Conservation (phyloP, 2,329 filamentous ascomycete genomes). For the Verticillium albo-atrum region DNA sequence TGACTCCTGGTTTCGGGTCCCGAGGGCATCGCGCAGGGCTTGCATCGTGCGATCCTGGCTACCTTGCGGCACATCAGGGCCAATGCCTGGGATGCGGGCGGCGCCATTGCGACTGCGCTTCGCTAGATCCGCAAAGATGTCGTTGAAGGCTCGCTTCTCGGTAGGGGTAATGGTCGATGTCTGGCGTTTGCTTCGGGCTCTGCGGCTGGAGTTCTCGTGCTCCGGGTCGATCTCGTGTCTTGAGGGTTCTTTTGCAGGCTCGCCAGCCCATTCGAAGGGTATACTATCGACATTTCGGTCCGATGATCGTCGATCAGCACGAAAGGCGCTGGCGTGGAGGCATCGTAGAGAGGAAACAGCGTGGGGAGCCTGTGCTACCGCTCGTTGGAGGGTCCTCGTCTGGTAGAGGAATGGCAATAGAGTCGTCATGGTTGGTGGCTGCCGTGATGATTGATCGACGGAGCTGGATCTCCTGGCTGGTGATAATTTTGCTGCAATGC, state of each 20-base stretch:
- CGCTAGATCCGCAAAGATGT: conserved; percentile 45
- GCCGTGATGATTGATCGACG: not conserved
- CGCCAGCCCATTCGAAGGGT: conserved; percentile 46
- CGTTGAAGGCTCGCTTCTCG: conserved; percentile 54
- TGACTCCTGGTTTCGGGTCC: not conserved
- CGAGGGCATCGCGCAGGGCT: not conserved
- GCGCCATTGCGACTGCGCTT: not conserved
- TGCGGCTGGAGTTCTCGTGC: not conserved
- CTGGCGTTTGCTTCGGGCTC: not conserved
- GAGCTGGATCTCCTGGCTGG: not conserved
- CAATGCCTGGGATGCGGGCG: not conserved
- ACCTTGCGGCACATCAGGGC: not conserved
- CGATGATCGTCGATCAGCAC: conserved; percentile 7
- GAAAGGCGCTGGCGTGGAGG: conserved; percentile 1
- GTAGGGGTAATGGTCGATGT: conserved; percentile 52
- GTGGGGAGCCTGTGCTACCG: conserved; percentile 13
- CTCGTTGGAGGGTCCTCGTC: conserved; percentile 55
- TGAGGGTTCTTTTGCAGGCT: conserved; percentile 14
- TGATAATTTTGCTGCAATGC: not conserved
- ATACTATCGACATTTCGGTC: conserved; percentile 26
- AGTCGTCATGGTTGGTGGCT: conserved; percentile 24
- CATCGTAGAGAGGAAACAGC: not conserved
- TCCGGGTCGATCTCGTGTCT: not conserved
- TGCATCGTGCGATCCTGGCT: not conserved
- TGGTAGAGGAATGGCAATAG: conserved; percentile 68